phyloP scores from a whole-genome alignment of 257 asterid species.

The Lantana camara region DNA sequence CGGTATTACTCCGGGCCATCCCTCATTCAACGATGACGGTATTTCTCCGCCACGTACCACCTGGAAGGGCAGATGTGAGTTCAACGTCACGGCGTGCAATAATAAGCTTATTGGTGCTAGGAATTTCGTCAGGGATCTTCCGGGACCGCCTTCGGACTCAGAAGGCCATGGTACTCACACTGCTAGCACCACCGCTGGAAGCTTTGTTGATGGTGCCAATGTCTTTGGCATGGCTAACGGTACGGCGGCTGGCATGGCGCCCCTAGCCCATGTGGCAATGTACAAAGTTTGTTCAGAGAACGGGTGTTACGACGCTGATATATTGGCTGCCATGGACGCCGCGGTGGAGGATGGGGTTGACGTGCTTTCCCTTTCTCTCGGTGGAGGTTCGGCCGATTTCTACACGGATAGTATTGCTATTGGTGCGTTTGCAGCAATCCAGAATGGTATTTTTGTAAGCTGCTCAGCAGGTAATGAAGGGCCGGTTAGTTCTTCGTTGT shows the following conservation, averaged over 20 bases:
- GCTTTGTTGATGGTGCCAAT: conserved; percentile 34
- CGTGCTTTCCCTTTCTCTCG: conserved; percentile 43
- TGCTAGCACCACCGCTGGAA: conserved; percentile 48
- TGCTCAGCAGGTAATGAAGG: conserved; percentile 42
- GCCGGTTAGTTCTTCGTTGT: conserved; percentile 28
- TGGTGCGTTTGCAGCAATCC: conserved; percentile 45
- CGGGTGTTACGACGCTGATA: conserved; percentile 28
- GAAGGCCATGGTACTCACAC: conserved; percentile 53
- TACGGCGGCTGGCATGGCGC: conserved; percentile 49
- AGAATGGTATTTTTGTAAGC: conserved; percentile 48
- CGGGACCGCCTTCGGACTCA: conserved; percentile 36
- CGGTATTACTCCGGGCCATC: conserved; percentile 43
- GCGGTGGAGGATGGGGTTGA: conserved; percentile 48
- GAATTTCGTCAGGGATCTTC: conserved; percentile 26
- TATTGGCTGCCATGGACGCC: conserved; percentile 49
- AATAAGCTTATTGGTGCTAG: conserved; percentile 47
- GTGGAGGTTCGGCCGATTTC: conserved; percentile 32
- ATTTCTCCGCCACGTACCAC: conserved; percentile 49
- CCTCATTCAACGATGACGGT: conserved; percentile 34
- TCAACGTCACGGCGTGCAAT: conserved; percentile 30
- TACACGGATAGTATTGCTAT: conserved; percentile 37
- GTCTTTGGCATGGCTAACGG: conserved; percentile 49
- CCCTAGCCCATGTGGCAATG: conserved; percentile 44
- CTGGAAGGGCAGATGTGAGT: conserved; percentile 50
- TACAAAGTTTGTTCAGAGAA: conserved; percentile 37